Evolutionary conservation across 2,329 filamentous ascomycete genomes (phyloP).

Genomic region (Didymella lethalis): DNA sequence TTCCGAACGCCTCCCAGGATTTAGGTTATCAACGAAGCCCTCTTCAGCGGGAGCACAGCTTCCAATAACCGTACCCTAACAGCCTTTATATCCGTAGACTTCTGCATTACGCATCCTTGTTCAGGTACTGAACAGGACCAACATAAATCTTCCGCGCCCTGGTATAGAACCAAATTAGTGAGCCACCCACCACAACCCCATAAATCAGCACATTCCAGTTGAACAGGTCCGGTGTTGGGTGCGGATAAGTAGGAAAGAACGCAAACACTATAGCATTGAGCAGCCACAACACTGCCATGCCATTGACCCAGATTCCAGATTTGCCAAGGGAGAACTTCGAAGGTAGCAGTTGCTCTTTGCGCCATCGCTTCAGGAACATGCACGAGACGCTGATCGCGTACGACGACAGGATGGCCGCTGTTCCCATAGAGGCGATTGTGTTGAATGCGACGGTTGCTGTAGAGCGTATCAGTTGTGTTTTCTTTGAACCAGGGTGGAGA

Average conservation of each 20-base stretch:
- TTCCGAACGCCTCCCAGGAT: too few species aligned
- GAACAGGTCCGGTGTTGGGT: constrained; percentile 50
- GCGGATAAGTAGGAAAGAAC: constrained; percentile 54
- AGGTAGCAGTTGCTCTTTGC: constrained; percentile 52
- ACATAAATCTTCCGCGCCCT: constrained; percentile 53
- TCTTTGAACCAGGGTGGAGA: not conserved
- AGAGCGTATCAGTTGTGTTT: not conserved
- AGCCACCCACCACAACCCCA: constrained; percentile 54
- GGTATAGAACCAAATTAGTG: constrained; percentile 54
- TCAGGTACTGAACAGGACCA: constrained; percentile 40
- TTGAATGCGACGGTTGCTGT: constrained; percentile 9
- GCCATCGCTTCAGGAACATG: constrained; percentile 55
- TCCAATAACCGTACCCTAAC: too few species aligned
- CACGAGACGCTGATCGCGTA: constrained; percentile 56
- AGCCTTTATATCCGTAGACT: too few species aligned
- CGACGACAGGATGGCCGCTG: constrained; percentile 34
- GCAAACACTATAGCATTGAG: constrained; percentile 53
- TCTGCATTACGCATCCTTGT: not conserved
- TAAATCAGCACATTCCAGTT: constrained; percentile 60
- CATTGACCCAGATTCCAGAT: constrained; percentile 56
- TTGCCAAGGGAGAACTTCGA: constrained; percentile 57
- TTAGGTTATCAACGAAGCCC: too few species aligned
- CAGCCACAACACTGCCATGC: constrained; percentile 52
- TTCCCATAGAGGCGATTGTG: constrained; percentile 35
- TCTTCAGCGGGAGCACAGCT: too few species aligned